Conservation (phyloP, 371 early-diverging fungal genomes). For the Mucor circinelloides region DNA sequence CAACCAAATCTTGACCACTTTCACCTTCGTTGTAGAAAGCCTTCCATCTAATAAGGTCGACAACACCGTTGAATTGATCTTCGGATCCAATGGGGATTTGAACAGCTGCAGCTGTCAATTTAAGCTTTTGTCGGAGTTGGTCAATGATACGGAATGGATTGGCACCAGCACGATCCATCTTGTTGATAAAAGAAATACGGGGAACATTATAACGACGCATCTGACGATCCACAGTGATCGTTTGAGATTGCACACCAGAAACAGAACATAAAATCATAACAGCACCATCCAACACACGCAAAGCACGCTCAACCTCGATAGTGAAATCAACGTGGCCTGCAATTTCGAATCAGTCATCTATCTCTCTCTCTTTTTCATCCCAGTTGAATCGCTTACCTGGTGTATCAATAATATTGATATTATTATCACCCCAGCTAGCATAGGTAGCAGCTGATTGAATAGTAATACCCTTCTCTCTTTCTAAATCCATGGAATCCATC, state of each 20-base stretch:
- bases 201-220: constrained; percentile 91
- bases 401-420: constrained; percentile 91
- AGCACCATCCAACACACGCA: constrained; percentile 91
- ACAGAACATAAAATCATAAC: constrained; percentile 86
- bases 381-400: constrained; percentile 62
- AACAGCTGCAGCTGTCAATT: constrained; percentile 87
- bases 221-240: constrained; percentile 96
- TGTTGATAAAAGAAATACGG: constrained; percentile 88
- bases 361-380: no score
- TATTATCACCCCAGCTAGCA: constrained; percentile 79
- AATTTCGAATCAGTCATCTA: no score
- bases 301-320: constrained; percentile 90
- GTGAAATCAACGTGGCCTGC: constrained; percentile 93
- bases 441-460: constrained; percentile 92
- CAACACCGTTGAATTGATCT: constrained; percentile 88
- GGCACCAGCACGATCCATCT: constrained; percentile 94
- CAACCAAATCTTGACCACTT: constrained; percentile 76
- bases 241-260: constrained; percentile 90
- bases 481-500: constrained; percentile 99
- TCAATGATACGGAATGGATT: constrained; percentile 93
- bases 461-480: constrained; percentile 96
- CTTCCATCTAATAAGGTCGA: constrained; percentile 87
- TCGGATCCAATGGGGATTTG: constrained; percentile 96
- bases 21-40: constrained; percentile 90
- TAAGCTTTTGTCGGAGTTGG: constrained; percentile 88